These are phyloP conservation scores for Penicillium fuscoglaucum DNA, from an alignment of 2,329 filamentous ascomycete species.

Conservation along the genomic window DNA sequence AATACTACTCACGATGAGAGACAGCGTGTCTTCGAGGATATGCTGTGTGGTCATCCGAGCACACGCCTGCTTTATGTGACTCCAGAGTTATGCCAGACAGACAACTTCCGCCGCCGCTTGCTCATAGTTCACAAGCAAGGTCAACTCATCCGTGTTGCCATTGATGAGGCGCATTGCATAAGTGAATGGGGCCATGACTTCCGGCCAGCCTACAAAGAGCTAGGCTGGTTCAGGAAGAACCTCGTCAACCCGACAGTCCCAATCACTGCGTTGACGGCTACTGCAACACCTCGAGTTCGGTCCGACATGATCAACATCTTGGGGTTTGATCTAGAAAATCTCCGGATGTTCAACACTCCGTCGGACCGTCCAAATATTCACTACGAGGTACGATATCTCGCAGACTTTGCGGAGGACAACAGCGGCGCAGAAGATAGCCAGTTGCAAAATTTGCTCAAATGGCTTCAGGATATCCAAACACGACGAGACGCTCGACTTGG, in stretches of 20 bases:
- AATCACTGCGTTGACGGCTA: slow-evolving; percentile 90
- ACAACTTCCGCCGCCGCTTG: slow-evolving; percentile 74
- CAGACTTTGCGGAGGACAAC: slow-evolving; percentile 32
- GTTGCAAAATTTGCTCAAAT: slow-evolving; percentile 73
- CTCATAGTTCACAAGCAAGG: slow-evolving; percentile 73
- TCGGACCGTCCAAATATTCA: slow-evolving; percentile 84
- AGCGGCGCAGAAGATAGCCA: slow-evolving; percentile 57
- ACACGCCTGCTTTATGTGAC: slow-evolving; percentile 89
- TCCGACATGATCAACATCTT: slow-evolving; percentile 79
- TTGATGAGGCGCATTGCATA: slow-evolving; percentile 96
- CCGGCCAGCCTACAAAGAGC: slow-evolving; percentile 82
- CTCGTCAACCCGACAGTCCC: slow-evolving; percentile 73
- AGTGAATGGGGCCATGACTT: slow-evolving; percentile 99
- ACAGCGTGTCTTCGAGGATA: slow-evolving; percentile 71
- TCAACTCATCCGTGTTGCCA: slow-evolving; percentile 82
- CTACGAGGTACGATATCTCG: slow-evolving; percentile 73
- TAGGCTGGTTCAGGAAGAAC: slow-evolving; percentile 76
- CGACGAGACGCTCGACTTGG: slow-evolving; percentile 61
- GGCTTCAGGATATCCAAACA: slow-evolving; percentile 71
- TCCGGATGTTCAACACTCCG: slow-evolving; percentile 78
- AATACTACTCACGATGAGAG: slow-evolving; percentile 68
- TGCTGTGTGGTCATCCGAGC: slow-evolving; percentile 81
- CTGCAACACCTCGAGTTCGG: slow-evolving; percentile 77
- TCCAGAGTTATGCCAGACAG: slow-evolving; percentile 78
- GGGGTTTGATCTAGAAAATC: slow-evolving; percentile 61